Conservation (phyloP, 345 rosid genomes). For the Clarkia xantiana region DNA sequence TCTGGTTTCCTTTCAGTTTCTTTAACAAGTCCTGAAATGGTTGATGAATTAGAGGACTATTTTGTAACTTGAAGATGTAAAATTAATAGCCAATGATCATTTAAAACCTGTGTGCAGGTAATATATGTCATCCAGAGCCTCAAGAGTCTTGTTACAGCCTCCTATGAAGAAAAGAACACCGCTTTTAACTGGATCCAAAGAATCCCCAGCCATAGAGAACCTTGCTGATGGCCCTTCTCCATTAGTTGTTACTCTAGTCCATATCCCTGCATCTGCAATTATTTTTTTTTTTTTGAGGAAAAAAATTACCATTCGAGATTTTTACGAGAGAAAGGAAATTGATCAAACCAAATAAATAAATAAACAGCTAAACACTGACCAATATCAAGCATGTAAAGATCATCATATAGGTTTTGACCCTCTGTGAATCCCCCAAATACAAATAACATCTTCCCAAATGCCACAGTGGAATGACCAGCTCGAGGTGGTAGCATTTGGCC, state of each 20-base stretch:
- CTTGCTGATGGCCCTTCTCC: background rate
- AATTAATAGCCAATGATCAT: background rate
- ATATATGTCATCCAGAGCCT: conserved; percentile 15
- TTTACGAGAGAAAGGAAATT: no score
- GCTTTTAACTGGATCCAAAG: background rate
- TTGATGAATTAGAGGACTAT: conserved; percentile 4
- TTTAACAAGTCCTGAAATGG: conserved; percentile 40
- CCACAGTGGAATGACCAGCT: conserved; percentile 87
- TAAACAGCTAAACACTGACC: conserved; percentile 21
- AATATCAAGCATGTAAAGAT: conserved; percentile 67
- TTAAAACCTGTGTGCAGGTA: conserved; percentile 33
- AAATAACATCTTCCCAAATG: conserved; percentile 72
- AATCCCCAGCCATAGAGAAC: background rate
- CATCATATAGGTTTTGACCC: conserved; percentile 84
- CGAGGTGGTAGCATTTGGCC: conserved; percentile 84
- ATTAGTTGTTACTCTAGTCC: background rate
- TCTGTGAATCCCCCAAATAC: conserved; percentile 97
- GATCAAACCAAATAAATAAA: no score
- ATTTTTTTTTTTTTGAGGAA: no score
- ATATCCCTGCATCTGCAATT: conserved; percentile 47
- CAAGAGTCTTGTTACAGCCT: background rate
- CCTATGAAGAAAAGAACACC: conserved; percentile 1
- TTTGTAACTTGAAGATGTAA: conserved; percentile 1
- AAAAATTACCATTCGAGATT: no score
- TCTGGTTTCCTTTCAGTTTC: conserved; percentile 44